Conservation (phyloP, 768 basidiomycete genomes). For the Cyclocybe cylindracea region DNA sequence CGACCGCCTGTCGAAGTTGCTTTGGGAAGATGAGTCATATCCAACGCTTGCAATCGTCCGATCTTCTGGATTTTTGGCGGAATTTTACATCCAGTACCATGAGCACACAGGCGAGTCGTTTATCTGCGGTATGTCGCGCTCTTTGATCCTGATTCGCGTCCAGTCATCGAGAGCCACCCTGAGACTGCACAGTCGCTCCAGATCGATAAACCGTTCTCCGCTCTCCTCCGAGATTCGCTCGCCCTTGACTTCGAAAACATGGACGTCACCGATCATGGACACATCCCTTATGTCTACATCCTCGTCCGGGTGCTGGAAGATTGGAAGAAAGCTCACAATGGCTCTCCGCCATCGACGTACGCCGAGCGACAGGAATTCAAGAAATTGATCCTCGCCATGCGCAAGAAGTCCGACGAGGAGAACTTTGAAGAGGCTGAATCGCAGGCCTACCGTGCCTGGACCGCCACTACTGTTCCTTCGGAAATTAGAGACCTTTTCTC, state of each 20-base stretch:
- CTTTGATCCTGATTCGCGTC: not conserved
- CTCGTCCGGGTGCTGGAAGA: conserved; percentile 80
- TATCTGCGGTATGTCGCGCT: not conserved
- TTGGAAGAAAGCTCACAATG: conserved; percentile 82
- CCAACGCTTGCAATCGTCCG: conserved; percentile 78
- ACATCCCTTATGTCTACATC: conserved; percentile 89
- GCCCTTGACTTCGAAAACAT: conserved; percentile 73
- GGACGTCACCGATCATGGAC: conserved; percentile 88
- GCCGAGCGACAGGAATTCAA: conserved; percentile 84
- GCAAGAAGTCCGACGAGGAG: conserved; percentile 85
- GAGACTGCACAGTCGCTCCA: conserved; percentile 75
- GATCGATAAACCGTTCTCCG: conserved; percentile 87
- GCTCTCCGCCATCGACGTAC: conserved; percentile 54
- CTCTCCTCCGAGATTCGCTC: conserved; percentile 70
- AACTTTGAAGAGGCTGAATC: conserved; percentile 95
- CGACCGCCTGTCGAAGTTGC: conserved; percentile 56
- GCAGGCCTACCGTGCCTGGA: conserved; percentile 84
- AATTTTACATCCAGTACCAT: conserved; percentile 86
- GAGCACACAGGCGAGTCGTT: conserved; percentile 75
- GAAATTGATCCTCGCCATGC: conserved; percentile 56
- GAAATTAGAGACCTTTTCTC: conserved; percentile 67
- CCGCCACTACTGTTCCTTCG: conserved; percentile 57
- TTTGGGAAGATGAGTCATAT: conserved; percentile 64
- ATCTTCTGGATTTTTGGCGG: conserved; percentile 88
- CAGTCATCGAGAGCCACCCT: conserved; percentile 89